Evolutionary conservation across 1,139 yeast genomes (phyloP), one percentile per base, ranked within the genome.

Genomic region (Pichia sp.): DNA sequence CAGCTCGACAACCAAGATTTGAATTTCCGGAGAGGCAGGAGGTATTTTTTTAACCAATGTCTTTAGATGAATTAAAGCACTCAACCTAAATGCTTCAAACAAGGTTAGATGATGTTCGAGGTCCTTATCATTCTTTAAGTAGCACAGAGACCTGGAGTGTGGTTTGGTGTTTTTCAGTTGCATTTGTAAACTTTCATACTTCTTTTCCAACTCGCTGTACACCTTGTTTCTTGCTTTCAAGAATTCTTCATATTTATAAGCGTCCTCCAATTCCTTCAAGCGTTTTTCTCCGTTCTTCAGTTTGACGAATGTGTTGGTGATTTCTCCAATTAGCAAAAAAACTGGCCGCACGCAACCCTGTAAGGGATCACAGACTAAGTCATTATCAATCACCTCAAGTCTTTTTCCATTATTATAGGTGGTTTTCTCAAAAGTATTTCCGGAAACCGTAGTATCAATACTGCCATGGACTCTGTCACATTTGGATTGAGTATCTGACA

Each of bases 31-130:
- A 56, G 74, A 67, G 2, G 76, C 71, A 1, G 82, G 81, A 55
- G 77, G 77, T 55, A 73, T 67, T 53, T 70, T 72, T 61, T 72
- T 63, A 1, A 78, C 69, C 6, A 79, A 67, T 54, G 76, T 78
- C 46, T 77, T 69, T 16, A 77, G 64, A 56, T 75, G 76, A 36
- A 78, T 67, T 56, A 71, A 72, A 7, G 78, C 71, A 58, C 76
- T 71, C 40, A 77, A 56, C 61, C 77, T 80, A 59, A 75, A 74
- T 0, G 78, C 75, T 60, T 78, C 82, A 60, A 79, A 79, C 9
- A 77, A 62, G 0, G 81, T 78, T 49, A 78, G 68, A 59, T 79
- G 83, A 59, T 74, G 65, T 63, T 78, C 81, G 17, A 77, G 64
- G 30, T 59, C 61, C 53, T 75, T 79, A n/a, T 71, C 66, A 17